Evolutionary conservation across 345 rosid genomes (phyloP).

Genomic region (Salix caprea): DNA sequence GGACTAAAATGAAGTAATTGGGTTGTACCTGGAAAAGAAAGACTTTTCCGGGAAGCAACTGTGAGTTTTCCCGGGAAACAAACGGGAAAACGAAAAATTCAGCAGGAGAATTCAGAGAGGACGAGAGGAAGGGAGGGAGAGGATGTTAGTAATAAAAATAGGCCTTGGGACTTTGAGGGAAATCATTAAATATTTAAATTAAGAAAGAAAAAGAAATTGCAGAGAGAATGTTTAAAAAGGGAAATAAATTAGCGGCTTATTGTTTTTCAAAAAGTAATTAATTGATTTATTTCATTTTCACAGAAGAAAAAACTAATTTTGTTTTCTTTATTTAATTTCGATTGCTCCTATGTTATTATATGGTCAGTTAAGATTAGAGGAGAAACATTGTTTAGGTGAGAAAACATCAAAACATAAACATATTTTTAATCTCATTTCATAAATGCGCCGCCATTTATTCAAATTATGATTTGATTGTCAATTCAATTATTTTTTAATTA

Average conservation of each 20-base stretch:
- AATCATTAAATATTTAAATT: not conserved
- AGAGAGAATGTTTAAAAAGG: not conserved
- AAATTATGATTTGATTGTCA: too few species aligned
- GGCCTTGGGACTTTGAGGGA: not conserved
- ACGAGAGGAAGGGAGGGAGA: not conserved
- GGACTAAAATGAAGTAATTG: not conserved
- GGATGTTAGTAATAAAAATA: not conserved
- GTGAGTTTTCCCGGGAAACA: not conserved
- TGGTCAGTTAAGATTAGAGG: too few species aligned
- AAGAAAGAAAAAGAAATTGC: not conserved
- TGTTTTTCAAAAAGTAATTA: too few species aligned
- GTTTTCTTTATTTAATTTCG: too few species aligned
- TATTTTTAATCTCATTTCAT: too few species aligned
- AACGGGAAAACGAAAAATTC: not conserved
- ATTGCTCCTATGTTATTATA: too few species aligned
- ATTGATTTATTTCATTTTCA: not conserved
- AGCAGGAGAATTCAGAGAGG: not conserved
- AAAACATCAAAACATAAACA: too few species aligned
- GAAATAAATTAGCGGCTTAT: not conserved
- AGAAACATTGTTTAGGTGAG: too few species aligned
- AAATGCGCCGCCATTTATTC: too few species aligned
- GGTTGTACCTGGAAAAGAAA: not conserved
- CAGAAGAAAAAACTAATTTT: not conserved
- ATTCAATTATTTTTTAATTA: too few species aligned
- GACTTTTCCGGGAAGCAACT: not conserved